Evolutionary conservation across 2,329 filamentous ascomycete genomes (phyloP).

Genomic region (Microsporum audouinii): DNA sequence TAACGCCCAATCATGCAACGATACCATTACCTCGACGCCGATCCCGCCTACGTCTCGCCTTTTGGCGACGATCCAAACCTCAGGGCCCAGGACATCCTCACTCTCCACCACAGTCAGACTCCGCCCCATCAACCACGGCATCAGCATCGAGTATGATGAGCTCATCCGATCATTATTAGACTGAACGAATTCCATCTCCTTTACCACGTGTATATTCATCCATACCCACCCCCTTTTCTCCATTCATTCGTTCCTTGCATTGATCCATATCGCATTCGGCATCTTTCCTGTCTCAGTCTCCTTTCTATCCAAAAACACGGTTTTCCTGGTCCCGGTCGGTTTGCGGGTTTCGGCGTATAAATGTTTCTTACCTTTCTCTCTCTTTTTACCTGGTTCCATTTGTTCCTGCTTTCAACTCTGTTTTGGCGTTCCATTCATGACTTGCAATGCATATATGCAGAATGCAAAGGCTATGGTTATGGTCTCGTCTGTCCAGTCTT

Average conservation of each 20-base stretch:
- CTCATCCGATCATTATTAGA: background rate
- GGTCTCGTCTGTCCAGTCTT: background rate
- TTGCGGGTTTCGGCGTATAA: background rate
- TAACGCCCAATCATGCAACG: conserved; percentile 1
- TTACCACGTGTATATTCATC: background rate
- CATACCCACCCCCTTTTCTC: background rate
- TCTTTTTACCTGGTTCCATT: background rate
- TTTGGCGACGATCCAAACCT: conserved; percentile 23
- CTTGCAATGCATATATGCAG: background rate
- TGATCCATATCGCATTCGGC: too few relatives aligned
- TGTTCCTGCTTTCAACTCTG: conserved; percentile 1
- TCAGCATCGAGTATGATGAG: background rate
- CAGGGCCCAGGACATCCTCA: background rate
- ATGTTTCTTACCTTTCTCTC: conserved; percentile 3
- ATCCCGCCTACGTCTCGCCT: conserved; percentile 32
- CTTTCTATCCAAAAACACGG: background rate
- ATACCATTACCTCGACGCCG: conserved; percentile 24
- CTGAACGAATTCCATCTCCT: background rate
- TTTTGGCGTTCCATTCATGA: background rate
- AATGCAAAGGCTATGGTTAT: background rate
- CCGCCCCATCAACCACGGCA: background rate
- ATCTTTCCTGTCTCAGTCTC: background rate
- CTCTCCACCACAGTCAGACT: background rate
- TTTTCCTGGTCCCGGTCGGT: background rate
- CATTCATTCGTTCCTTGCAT: background rate